Evolutionary conservation across 1,284 basidiomycete genomes (phyloP), one percentile per base, ranked within the genome.

Genomic region (Calocybe gambosa): DNA sequence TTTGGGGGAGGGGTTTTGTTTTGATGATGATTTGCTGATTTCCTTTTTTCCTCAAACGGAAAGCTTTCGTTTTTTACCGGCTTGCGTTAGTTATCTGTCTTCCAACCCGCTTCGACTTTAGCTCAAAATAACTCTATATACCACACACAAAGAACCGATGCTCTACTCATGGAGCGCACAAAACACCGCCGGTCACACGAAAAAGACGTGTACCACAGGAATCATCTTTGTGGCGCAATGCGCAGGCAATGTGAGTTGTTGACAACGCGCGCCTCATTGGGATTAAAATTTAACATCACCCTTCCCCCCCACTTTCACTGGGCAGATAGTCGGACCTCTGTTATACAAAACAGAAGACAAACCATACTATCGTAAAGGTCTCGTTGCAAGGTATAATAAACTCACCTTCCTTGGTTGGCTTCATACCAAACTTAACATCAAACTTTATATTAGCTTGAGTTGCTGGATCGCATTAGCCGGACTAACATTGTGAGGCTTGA

Each of bases 171-270:
- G 70, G 69, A 62, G 62, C 26, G 57, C 66, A 1, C 70, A 70
- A 49, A 72, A 72, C 46, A 69, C 69, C 10, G 67, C 68, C 19
- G 70, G 70, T 0, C 68, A 71, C 46, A 71, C 70, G 0, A 73
- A 71, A 56, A 71, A 70, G 51, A 58, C 61, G 1, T 65, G 62
- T 39, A 70, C 65, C 0, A 68, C 67, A 9, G 69, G 63, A 2
- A 53, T 70, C 8, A 54, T 70, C 20, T 73, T 71, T 44, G 58
- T 70, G 13, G 69, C 67, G 5, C 70, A 73, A 53, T 71, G 68
- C 47, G 67, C 63, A 18, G 70, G 70, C 28, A 71, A 73, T 47
- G 68, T 67, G 43, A 44, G 2, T 1, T 33, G n/a, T 18, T n/a
- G 18, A 13, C 26, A 9, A 25, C 13, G n/a, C 16, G 18, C 10